Evolutionary conservation across 2,329 filamentous ascomycete genomes (phyloP), one percentile per base, ranked within the genome.

Genomic region (Alternaria viburni): DNA sequence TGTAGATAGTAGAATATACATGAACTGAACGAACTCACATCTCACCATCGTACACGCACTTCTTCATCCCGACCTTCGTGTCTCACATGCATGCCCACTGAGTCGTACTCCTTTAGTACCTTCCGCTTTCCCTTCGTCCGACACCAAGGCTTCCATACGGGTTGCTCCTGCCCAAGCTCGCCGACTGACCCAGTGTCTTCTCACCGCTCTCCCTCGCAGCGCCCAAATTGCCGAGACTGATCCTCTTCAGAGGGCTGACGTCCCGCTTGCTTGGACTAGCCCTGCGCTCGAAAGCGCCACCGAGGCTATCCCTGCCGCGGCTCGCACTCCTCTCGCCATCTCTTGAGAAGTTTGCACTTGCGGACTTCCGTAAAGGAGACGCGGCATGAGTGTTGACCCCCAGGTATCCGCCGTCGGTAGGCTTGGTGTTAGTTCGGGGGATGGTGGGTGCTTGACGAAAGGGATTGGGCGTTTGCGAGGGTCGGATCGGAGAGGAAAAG

Each of bases 291-390:
- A 72, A 71, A 17, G 67, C 63, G 2, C 73, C 74, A 6, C 71
- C 64, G 3, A 72, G 46, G 32, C 72, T 67, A 17, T 72, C 67
- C 49, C 69, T 58, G 46, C 61, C 54, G 13, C 71, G 59, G 4
- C 62, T 58, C 6, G 44, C 62, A 23, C 63, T 65, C n/a, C 62
- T 52, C 51, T 70, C 67, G 10, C 72, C 74, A 19, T 80, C 75
- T 23, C 79, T 66, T 9, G 82, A 64, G 59, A 80, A 79, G 60
- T 84, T 91, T 79, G 80, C 88, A 80, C 82, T 92, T 71, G 84
- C 88, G 2, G 91, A 86, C 77, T 97, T 97, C 72, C 93, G 91
- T 12, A 98, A 80, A 0, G 95, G 95, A 11, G 93, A 97, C 44
- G 90, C 91, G 6, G 89, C 89, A 77, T 97, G 93, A 6, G 87